phyloP scores from a whole-genome alignment of 345 rosid species.

The Iberis pinnata region DNA sequence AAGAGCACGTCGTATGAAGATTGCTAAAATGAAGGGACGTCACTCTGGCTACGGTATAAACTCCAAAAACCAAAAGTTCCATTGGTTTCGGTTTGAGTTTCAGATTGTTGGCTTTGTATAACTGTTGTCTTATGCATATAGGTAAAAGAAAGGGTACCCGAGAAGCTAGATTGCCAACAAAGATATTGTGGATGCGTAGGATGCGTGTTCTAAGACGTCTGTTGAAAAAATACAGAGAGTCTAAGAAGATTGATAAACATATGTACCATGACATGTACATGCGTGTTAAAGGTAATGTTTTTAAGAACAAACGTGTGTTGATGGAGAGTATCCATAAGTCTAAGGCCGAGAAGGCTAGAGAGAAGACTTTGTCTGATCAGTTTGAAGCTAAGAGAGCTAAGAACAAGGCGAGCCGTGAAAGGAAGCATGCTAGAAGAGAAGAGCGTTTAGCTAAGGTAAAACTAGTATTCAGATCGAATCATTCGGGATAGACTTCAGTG shows the following conservation, averaged over 20 bases:
- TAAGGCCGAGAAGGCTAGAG: constrained; percentile 96
- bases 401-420: constrained; percentile 96
- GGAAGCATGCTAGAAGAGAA: constrained; percentile 78
- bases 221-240: constrained; percentile 74
- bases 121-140: constrained; percentile 1
- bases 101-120: too few relatives aligned
- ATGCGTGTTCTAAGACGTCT: constrained; percentile 91
- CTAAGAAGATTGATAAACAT: constrained; percentile 94
- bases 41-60: constrained; percentile 87
- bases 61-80: not conserved
- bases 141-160: constrained; percentile 97
- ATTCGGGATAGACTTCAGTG: too few relatives aligned
- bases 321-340: constrained; percentile 97
- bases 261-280: constrained; percentile 99
- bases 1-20: constrained; percentile 76
- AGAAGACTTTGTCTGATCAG: constrained; percentile 84
- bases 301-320: constrained; percentile 87
- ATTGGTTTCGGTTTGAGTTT: not conserved
- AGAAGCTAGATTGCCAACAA: constrained; percentile 94
- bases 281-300: constrained; percentile 95
- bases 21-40: constrained; percentile 90
- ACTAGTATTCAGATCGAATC: not conserved
- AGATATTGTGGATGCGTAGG: constrained; percentile 93
- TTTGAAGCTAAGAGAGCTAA: constrained; percentile 94
- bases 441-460: constrained; percentile 84